Conservation (phyloP, 306 rosid species). For the Trifolium dubium region DNA sequence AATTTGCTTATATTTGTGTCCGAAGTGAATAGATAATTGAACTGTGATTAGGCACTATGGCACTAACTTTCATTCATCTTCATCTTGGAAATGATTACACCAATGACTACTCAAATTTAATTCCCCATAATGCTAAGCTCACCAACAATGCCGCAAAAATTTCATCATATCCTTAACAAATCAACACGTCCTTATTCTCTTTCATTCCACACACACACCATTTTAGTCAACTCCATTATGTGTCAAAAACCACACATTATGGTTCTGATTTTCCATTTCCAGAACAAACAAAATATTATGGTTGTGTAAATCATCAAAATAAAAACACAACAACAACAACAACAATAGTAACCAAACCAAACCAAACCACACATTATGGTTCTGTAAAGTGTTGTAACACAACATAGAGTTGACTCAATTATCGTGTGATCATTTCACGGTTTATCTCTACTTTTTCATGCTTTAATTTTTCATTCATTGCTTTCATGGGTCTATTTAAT, state of each 20-base stretch:
- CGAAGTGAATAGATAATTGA: neutral
- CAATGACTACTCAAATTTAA: slow-evolving; percentile 46
- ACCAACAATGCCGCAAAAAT: slow-evolving; percentile 53
- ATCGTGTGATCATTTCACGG: slow-evolving; percentile 51
- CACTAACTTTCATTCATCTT: slow-evolving; percentile 41
- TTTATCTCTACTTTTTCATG: slow-evolving; percentile 51
- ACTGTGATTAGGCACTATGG: slow-evolving; percentile 43
- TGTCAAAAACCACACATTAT: slow-evolving; percentile 17
- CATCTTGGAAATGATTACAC: slow-evolving; percentile 45
- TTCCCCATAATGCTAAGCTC: slow-evolving; percentile 52
- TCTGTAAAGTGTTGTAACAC: neutral
- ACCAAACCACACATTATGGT: too few species aligned
- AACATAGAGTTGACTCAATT: slow-evolving; percentile 58
- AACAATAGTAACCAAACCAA: too few species aligned
- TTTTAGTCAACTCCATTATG: slow-evolving; percentile 47
- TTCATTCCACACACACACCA: slow-evolving; percentile 45
- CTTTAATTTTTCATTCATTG: slow-evolving; percentile 51
- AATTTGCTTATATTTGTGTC: too few species aligned
- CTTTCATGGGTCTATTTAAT: slow-evolving; percentile 48
- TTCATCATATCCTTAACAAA: slow-evolving; percentile 41
- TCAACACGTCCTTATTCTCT: slow-evolving; percentile 29
- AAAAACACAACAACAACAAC: too few species aligned
- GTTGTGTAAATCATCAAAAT: too few species aligned
- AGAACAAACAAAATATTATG: too few species aligned
- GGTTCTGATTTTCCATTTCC: slow-evolving; percentile 29